Percentiles rank a stretch among this genome's conserved stretches.
These are phyloP conservation scores for Blastocystis sp. DNA, from an alignment of 352 stramenopile species.

Conservation along the genomic window DNA sequence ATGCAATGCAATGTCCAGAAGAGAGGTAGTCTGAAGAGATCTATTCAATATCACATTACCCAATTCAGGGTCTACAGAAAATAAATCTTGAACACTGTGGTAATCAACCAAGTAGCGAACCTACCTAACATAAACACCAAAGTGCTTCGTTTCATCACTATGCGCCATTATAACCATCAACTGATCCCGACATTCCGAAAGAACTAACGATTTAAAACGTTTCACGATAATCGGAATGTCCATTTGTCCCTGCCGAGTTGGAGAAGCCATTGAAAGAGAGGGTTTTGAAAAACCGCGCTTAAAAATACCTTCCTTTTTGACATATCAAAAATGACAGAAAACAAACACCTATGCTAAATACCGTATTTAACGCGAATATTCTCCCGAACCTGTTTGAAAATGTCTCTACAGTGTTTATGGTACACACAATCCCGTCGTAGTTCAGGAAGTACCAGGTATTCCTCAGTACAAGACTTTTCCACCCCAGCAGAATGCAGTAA, in stretches of 20 bases:
- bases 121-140: slow-evolving; percentile 48
- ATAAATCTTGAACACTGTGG: slow-evolving; percentile 19
- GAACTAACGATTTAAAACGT: slow-evolving; percentile 40
- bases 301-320: not conserved
- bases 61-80: slow-evolving; percentile 31
- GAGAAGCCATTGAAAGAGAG: not conserved
- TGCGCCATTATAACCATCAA: slow-evolving; percentile 35
- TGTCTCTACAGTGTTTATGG: not conserved
- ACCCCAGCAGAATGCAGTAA: not conserved
- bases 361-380: not conserved
- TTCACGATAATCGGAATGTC: slow-evolving; percentile 37
- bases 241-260: not conserved
- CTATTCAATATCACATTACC: slow-evolving; percentile 51
- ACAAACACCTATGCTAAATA: not conserved
- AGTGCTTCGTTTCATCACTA: slow-evolving; percentile 50
- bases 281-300: not conserved
- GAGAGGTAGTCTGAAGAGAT: slow-evolving; percentile 34
- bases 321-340: not conserved
- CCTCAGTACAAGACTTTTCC: not conserved
- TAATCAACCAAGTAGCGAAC: not conserved
- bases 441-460: not conserved
- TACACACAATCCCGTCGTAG: not conserved
- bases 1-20: slow-evolving; percentile 25
- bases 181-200: slow-evolving; percentile 53
- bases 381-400: not conserved